Conservation (phyloP, 1,284 basidiomycete genomes). For the Trichosporon ovoides region DNA sequence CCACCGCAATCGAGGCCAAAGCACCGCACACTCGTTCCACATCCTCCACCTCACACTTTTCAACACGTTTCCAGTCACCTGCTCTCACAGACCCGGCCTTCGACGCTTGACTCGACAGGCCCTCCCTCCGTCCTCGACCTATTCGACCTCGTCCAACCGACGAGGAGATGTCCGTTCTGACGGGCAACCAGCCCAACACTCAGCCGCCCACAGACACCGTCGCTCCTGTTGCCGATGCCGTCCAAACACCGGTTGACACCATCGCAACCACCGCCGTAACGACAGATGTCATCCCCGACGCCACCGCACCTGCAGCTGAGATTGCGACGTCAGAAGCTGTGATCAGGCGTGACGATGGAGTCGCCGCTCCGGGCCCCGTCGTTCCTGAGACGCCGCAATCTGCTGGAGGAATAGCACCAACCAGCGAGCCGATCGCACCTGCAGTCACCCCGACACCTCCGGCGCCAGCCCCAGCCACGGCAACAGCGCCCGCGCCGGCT, state of each 20-base stretch:
- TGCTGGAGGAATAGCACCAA: background rate
- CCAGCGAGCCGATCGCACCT: too few species aligned
- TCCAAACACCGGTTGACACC: too few species aligned
- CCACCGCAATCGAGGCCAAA: background rate
- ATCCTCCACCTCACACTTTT: background rate
- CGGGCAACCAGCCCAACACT: slow-evolving; percentile 12
- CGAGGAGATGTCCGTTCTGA: slow-evolving; percentile 20
- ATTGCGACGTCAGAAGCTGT: background rate
- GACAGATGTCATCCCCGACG: background rate
- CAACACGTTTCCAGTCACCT: background rate
- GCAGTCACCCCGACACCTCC: background rate
- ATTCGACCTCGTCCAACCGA: slow-evolving; percentile 12
- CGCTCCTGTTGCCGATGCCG: too few species aligned
- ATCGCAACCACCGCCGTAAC: background rate
- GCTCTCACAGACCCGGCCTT: background rate
- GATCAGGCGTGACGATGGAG: too few species aligned
- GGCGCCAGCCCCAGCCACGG: too few species aligned
- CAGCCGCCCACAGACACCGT: background rate
- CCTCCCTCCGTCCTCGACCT: background rate
- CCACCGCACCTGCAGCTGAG: background rate
- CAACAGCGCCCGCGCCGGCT: too few species aligned
- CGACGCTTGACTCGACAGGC: background rate
- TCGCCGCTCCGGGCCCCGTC: background rate
- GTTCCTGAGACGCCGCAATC: background rate
- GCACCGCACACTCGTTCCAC: slow-evolving; percentile 5